A percentile compares a stretch with the other conserved stretches of the same genome.
phyloP scores from a whole-genome alignment of 192 early-diverging fungal species.

The Pilobolus umbonatus region DNA sequence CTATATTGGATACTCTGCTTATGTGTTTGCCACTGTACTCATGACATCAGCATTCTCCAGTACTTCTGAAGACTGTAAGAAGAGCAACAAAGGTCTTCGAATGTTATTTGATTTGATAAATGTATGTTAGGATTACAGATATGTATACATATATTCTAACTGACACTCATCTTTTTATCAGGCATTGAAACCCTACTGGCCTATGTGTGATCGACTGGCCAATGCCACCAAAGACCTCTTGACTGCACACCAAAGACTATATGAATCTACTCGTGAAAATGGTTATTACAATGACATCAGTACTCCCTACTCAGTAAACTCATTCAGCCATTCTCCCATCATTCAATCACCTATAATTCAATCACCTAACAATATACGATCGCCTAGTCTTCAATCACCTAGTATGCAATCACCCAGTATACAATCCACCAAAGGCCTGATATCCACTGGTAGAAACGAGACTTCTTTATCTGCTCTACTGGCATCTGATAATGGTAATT shows the following conservation, averaged over 20 bases:
- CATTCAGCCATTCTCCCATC: not conserved
- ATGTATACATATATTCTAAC: not conserved
- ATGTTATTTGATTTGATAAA: constrained; percentile 22
- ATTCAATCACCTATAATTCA: not conserved
- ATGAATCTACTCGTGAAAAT: not conserved
- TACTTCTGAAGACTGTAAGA: constrained; percentile 8
- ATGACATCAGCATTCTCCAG: constrained; percentile 26
- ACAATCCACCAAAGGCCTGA: constrained; percentile 1
- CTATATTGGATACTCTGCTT: constrained; percentile 28
- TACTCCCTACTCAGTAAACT: not conserved
- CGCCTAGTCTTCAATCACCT: constrained; percentile 1
- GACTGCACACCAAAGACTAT: constrained; percentile 17
- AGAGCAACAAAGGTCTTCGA: constrained; percentile 9
- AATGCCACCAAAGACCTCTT: constrained; percentile 22
- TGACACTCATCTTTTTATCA: not conserved
- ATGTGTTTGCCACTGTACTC: constrained; percentile 26
- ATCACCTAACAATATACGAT: not conserved
- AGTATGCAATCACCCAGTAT: not conserved
- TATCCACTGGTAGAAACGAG: not conserved
- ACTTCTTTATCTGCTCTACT: not conserved
- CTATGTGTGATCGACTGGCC: constrained; percentile 25
- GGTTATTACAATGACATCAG: not conserved
- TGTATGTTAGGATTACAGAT: not conserved
- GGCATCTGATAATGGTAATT: not conserved
- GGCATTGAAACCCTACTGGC: constrained; percentile 25